These are phyloP conservation scores for Botrytis medusae DNA, from an alignment of 2,329 filamentous ascomycete species.

Conservation along the genomic window DNA sequence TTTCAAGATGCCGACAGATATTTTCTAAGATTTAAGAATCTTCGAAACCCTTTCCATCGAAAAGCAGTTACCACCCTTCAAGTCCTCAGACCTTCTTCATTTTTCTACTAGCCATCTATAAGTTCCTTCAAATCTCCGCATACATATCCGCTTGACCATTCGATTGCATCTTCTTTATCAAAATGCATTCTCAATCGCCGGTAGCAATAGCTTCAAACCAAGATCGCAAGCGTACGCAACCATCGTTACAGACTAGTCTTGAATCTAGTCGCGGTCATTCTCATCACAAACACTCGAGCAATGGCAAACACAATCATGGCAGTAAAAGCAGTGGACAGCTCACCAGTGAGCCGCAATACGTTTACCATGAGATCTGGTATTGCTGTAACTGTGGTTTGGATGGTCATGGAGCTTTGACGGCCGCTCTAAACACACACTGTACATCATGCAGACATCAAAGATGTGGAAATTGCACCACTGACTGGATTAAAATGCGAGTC, in stretches of 20 bases:
- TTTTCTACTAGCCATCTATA: background rate
- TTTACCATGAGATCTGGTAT: constrained; percentile 1
- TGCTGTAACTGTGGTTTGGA: background rate
- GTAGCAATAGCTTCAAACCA: background rate
- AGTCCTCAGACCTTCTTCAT: background rate
- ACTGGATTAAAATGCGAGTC: background rate
- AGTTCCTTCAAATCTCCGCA: background rate
- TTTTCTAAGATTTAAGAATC: background rate
- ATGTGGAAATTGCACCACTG: background rate
- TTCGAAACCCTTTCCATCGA: background rate
- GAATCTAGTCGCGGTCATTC: background rate
- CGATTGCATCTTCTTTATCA: background rate
- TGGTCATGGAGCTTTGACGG: background rate
- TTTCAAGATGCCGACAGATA: background rate
- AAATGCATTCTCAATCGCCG: background rate
- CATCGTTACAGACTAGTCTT: background rate
- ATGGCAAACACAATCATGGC: background rate
- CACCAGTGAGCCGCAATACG: background rate
- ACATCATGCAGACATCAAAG: background rate
- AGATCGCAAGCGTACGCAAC: background rate
- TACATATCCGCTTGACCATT: background rate
- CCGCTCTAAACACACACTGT: background rate
- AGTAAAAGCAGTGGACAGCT: background rate
- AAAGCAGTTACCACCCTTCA: background rate
- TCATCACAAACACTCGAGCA: background rate